Evolutionary conservation across 1,284 basidiomycete species (phyloP).

Genomic region (Boletellus deceptivus): DNA sequence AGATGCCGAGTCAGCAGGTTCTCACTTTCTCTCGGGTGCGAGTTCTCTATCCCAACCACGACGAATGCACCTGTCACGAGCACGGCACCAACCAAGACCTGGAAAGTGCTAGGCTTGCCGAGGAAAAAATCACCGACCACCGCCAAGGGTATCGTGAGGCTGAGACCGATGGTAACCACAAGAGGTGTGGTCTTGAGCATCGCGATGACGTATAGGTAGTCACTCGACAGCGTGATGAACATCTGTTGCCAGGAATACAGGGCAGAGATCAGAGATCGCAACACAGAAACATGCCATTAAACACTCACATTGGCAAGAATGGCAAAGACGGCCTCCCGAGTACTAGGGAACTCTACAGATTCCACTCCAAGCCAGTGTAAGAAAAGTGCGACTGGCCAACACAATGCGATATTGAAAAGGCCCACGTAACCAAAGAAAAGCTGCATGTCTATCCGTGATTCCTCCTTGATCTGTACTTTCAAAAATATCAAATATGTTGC

Average conservation of each 20-base stretch:
- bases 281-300: neutral
- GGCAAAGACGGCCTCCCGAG: slow-evolving; percentile 56
- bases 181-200: slow-evolving; percentile 97
- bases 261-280: neutral
- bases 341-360: slow-evolving; percentile 70
- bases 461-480: slow-evolving; percentile 82
- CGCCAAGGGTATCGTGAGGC: slow-evolving; percentile 92
- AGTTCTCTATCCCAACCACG: slow-evolving; percentile 61
- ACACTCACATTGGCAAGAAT: slow-evolving; percentile 73
- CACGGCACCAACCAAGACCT: slow-evolving; percentile 64
- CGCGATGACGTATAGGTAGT: slow-evolving; percentile 86
- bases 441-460: slow-evolving; percentile 89
- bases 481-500: slow-evolving; percentile 90
- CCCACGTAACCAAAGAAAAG: slow-evolving; percentile 95
- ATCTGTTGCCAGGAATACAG: slow-evolving; percentile 50
- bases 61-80: slow-evolving; percentile 70
- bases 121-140: slow-evolving; percentile 78
- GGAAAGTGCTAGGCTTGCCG: slow-evolving; percentile 49
- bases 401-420: slow-evolving; percentile 79
- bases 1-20: slow-evolving; percentile 2
- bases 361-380: slow-evolving; percentile 81
- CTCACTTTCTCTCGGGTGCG: slow-evolving; percentile 24
- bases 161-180: slow-evolving; percentile 91
- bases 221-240: slow-evolving; percentile 81
- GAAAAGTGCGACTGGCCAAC: slow-evolving; percentile 82